Evolutionary conservation across 768 basidiomycete species (phyloP).

Genomic region (Amylocystis lapponica): DNA sequence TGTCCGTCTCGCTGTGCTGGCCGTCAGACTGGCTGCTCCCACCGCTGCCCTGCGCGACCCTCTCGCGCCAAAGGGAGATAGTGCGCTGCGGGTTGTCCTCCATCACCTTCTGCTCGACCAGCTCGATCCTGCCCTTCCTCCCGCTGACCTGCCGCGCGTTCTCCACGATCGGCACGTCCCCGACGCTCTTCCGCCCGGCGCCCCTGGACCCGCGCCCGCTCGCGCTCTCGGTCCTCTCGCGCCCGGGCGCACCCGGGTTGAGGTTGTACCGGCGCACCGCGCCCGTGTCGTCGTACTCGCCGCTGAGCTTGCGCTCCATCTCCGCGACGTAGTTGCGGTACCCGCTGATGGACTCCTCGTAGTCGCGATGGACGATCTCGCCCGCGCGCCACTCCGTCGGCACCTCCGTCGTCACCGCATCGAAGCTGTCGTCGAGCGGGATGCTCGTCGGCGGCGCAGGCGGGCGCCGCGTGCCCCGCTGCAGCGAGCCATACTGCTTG

Average conservation of each 20-base stretch:
- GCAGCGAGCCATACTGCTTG: constrained; percentile 6
- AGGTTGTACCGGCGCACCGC: not conserved
- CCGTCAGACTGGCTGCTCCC: constrained; percentile 9
- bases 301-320: constrained; percentile 24
- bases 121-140: constrained; percentile 19
- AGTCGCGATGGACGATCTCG: constrained; percentile 5
- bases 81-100: constrained; percentile 30
- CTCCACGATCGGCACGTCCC: constrained; percentile 7
- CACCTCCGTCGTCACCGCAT: constrained; percentile 22
- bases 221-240: not conserved
- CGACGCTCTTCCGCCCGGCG: not conserved
- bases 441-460: constrained; percentile 16
- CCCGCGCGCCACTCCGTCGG: constrained; percentile 20
- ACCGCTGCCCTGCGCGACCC: constrained; percentile 24
- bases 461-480: constrained; percentile 8
- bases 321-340: constrained; percentile 25
- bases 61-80: constrained; percentile 31
- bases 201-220: not conserved
- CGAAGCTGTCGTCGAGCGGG: constrained; percentile 23
- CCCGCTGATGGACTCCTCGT: constrained; percentile 23
- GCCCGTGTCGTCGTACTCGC: constrained; percentile 14
- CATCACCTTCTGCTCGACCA: constrained; percentile 27
- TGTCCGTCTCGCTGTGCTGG: constrained; percentile 17
- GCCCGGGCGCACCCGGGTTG: constrained; percentile 1
- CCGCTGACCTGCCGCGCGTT: constrained; percentile 20